Percentiles rank a stretch among this genome's conserved stretches.
phyloP scores from a whole-genome alignment of 1,284 basidiomycete genomes.

The Trichosporon sp. region DNA sequence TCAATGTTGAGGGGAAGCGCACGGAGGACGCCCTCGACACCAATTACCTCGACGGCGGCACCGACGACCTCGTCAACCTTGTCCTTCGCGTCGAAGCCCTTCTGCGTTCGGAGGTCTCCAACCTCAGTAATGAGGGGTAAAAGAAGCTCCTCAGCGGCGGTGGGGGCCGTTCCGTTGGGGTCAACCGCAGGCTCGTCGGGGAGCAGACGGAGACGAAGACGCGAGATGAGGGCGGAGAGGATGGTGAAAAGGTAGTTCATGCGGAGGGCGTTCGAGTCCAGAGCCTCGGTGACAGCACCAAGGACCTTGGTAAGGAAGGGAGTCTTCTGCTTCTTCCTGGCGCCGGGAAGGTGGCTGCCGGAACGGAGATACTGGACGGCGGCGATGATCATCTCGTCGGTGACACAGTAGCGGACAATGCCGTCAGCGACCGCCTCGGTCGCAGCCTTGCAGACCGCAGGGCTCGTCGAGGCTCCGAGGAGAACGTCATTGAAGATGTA shows the following conservation, averaged over 20 bases:
- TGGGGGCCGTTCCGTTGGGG: constrained; percentile 62
- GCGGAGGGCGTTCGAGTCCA: constrained; percentile 68
- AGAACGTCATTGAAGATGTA: constrained; percentile 70
- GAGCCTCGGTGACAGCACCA: constrained; percentile 65
- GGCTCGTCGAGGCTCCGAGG: constrained; percentile 40
- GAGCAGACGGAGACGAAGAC: constrained; percentile 53
- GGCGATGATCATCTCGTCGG: constrained; percentile 64
- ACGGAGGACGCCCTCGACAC: constrained; percentile 76
- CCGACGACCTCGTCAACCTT: constrained; percentile 79
- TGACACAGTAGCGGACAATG: constrained; percentile 69
- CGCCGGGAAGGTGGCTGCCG: constrained; percentile 46
- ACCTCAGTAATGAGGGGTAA: constrained; percentile 73
- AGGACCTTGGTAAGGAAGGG: constrained; percentile 68
- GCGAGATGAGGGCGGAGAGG: constrained; percentile 58
- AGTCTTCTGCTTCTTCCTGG: constrained; percentile 61
- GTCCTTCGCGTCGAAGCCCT: constrained; percentile 88
- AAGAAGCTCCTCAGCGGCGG: constrained; percentile 73
- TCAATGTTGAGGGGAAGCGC: constrained; percentile 85
- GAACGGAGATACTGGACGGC: constrained; percentile 57
- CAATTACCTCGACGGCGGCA: constrained; percentile 80
- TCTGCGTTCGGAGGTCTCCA: constrained; percentile 73
- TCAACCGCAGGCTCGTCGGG: constrained; percentile 38
- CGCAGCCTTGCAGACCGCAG: constrained; percentile 61
- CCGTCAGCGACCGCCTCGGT: constrained; percentile 64
- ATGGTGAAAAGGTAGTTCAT: constrained; percentile 72